phyloP scores from a whole-genome alignment of 805 yeast genomes.

The Nakazawaea populi region DNA sequence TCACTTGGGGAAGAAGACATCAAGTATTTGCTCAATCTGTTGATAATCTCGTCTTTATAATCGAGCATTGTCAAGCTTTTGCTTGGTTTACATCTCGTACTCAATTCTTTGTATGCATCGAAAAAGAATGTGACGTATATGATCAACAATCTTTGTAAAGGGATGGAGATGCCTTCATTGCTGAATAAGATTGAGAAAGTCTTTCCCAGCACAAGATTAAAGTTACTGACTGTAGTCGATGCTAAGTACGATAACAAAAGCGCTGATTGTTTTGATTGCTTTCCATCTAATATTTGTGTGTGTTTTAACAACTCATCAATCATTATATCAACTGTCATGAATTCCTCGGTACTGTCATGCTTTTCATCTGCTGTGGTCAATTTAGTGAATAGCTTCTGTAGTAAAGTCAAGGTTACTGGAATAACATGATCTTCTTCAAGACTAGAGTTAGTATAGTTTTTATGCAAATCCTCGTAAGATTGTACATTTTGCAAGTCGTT shows the following conservation, averaged over 20 bases:
- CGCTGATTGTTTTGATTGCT: slow-evolving; percentile 57
- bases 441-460: slow-evolving; percentile 24
- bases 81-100: slow-evolving; percentile 15
- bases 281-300: slow-evolving; percentile 42
- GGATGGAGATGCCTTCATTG: slow-evolving; percentile 32
- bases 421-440: slow-evolving; percentile 27
- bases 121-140: slow-evolving; percentile 56
- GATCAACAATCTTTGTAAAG: slow-evolving; percentile 54
- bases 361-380: slow-evolving; percentile 22
- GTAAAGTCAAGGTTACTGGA: slow-evolving; percentile 36
- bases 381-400: slow-evolving; percentile 36
- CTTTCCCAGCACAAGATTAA: slow-evolving; percentile 41
- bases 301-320: slow-evolving; percentile 49
- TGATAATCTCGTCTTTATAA: slow-evolving; percentile 63
- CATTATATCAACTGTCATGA: slow-evolving; percentile 18
- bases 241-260: slow-evolving; percentile 53
- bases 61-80: slow-evolving; percentile 28
- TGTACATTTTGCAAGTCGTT: slow-evolving; percentile 41
- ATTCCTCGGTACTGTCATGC: slow-evolving; percentile 14
- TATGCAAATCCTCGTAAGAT: slow-evolving; percentile 18
- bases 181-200: slow-evolving; percentile 39
- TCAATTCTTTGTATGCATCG: slow-evolving; percentile 41
- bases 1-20: slow-evolving; percentile 64
- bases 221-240: slow-evolving; percentile 37
- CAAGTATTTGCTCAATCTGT: slow-evolving; percentile 62